A percentile compares a stretch with the other conserved stretches of the same genome.
These are phyloP conservation scores for Aspergillus ustus DNA, from an alignment of 2,329 filamentous ascomycete genomes.

Conservation along the genomic window DNA sequence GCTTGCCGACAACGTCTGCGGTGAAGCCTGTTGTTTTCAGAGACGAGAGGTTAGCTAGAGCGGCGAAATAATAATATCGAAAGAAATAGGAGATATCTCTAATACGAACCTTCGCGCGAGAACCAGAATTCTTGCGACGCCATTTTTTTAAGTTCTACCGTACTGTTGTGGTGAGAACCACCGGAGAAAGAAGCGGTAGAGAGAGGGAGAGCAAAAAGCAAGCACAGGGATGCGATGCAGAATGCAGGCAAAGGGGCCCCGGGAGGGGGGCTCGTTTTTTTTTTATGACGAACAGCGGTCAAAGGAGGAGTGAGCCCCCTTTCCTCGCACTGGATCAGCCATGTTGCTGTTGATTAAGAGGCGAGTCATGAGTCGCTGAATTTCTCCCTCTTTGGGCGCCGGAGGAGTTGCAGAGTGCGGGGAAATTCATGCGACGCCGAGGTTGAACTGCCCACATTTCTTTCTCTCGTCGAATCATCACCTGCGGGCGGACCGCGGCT, in stretches of 20 bases:
- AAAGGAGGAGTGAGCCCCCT: constrained; percentile 1
- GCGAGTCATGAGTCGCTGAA: constrained; percentile 1
- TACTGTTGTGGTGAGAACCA: neutral
- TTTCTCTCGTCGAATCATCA: neutral
- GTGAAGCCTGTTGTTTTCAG: constrained; percentile 52
- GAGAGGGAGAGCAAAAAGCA: neutral
- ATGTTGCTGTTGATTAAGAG: neutral
- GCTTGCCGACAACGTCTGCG: constrained; percentile 61
- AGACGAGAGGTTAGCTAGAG: neutral
- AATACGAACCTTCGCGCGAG: constrained; percentile 39
- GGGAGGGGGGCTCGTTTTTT: neutral
- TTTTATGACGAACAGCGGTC: constrained; percentile 9
- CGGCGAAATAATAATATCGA: neutral
- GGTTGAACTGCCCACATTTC: constrained; percentile 13
- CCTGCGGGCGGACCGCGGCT: neutral
- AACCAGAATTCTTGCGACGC: constrained; percentile 26
- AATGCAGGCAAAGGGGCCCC: neutral
- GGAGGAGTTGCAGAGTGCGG: constrained; percentile 22
- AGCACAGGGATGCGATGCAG: neutral
- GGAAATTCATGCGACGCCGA: constrained; percentile 29
- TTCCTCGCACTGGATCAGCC: neutral
- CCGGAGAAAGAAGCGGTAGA: neutral
- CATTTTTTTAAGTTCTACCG: neutral
- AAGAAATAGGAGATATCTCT: neutral
- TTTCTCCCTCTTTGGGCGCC: neutral